Evolutionary conservation across 2,329 filamentous ascomycete genomes (phyloP).

Genomic region (Uncinocarpus reesii): DNA sequence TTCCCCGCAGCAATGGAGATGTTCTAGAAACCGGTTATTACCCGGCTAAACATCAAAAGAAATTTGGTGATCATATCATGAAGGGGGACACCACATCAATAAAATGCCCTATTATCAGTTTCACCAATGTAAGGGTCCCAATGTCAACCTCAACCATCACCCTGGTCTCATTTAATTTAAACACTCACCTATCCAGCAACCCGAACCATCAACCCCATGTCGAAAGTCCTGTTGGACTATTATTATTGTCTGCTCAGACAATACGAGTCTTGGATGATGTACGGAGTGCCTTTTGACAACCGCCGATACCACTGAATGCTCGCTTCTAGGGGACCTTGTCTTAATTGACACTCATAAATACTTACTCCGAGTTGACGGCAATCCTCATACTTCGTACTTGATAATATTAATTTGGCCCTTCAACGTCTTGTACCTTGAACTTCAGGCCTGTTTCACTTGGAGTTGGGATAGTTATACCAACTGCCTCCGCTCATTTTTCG

Average conservation of each 20-base stretch:
- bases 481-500: conserved; percentile 12
- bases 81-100: conserved; percentile 1
- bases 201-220: neutral
- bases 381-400: neutral
- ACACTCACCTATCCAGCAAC: neutral
- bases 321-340: conserved; percentile 9
- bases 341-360: neutral
- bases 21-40: conserved; percentile 4
- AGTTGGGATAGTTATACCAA: conserved; percentile 3
- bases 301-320: neutral
- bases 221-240: neutral
- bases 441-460: conserved; percentile 12
- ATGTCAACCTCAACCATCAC: conserved; percentile 3
- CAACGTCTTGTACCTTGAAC: conserved; percentile 2
- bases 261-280: conserved; percentile 14
- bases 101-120: conserved; percentile 11
- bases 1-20: neutral
- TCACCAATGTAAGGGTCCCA: conserved; percentile 13
- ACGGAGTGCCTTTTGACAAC: neutral
- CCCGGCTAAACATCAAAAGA: conserved; percentile 3
- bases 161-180: conserved; percentile 12
- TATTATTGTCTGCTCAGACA: neutral
- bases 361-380: too few species aligned
- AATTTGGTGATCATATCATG: neutral
- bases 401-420: neutral